A percentile compares a stretch with the other conserved stretches of the same genome.
Conservation (phyloP, 139 green algal species). For the Chlorella sp. region DNA sequence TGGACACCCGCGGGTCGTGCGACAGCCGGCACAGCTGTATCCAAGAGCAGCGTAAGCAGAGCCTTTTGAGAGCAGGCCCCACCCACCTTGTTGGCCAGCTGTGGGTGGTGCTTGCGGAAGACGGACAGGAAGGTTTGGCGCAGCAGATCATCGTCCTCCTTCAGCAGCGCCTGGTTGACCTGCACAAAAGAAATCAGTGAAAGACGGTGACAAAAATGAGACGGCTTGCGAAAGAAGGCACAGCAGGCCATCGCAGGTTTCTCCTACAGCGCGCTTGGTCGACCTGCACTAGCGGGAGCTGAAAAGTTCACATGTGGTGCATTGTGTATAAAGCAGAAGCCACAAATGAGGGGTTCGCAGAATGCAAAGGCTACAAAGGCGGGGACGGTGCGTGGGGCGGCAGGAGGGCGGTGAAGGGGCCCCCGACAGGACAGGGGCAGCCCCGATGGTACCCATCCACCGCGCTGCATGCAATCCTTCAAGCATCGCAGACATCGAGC, state of each 20-base stretch:
- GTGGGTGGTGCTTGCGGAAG: slow-evolving; percentile 79
- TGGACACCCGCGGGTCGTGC: no score
- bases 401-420: background rate
- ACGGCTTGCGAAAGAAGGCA: background rate
- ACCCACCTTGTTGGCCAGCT: slow-evolving; percentile 29
- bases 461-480: background rate
- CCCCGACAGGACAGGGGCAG: background rate
- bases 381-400: no score
- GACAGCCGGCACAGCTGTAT: no score
- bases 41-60: no score
- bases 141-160: slow-evolving; percentile 56
- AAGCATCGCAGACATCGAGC: background rate
- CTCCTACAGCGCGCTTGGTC: background rate
- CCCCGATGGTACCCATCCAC: background rate
- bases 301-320: no score
- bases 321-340: no score
- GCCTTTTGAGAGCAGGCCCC: no score
- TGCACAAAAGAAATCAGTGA: slow-evolving; percentile 7
- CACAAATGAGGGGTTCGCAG: no score
- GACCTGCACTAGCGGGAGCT: no score
- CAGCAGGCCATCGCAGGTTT: background rate
- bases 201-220: background rate
- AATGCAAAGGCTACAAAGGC: no score
- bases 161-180: slow-evolving; percentile 57
- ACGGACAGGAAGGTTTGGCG: slow-evolving; percentile 75